Evolutionary conservation across 257 asterid genomes (phyloP).

Genomic region (Fraxinus americana): DNA sequence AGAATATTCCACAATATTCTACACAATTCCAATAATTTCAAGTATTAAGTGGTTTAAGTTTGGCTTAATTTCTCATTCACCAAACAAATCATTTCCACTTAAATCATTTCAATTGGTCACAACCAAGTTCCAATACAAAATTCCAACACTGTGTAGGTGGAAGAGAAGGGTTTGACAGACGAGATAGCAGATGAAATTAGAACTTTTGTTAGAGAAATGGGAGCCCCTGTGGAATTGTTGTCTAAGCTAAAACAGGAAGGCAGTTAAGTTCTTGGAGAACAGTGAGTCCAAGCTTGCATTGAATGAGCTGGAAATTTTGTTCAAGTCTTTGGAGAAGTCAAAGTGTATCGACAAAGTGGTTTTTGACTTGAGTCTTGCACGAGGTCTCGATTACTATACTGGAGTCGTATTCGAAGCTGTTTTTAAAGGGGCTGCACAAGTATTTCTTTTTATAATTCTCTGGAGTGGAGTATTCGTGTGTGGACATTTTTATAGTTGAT

Average conservation of each 20-base stretch:
- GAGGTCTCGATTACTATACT: constrained; percentile 98
- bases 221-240: constrained; percentile 80
- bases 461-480: neutral
- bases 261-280: constrained; percentile 66
- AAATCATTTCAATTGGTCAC: too few species aligned
- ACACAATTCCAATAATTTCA: too few species aligned
- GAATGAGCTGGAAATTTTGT: constrained; percentile 79
- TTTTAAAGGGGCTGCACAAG: constrained; percentile 89
- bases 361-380: constrained; percentile 96
- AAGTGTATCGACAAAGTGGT: constrained; percentile 70
- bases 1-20: too few species aligned
- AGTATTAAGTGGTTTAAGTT: too few species aligned
- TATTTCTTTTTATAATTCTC: constrained; percentile 14
- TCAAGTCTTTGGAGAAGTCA: constrained; percentile 68
- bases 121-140: too few species aligned
- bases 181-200: constrained; percentile 82
- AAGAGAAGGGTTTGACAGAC: constrained; percentile 84
- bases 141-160: too few species aligned
- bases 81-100: too few species aligned
- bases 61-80: too few species aligned
- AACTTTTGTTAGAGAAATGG: constrained; percentile 74
- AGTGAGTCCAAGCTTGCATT: constrained; percentile 68
- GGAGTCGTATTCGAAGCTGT: constrained; percentile 96
- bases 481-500: neutral
- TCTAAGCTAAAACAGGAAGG: constrained; percentile 61